Percentiles rank a stretch among this genome's conserved stretches.
These are phyloP conservation scores for Boletus reticuloceps DNA, from an alignment of 768 basidiomycete genomes.

Conservation along the genomic window DNA sequence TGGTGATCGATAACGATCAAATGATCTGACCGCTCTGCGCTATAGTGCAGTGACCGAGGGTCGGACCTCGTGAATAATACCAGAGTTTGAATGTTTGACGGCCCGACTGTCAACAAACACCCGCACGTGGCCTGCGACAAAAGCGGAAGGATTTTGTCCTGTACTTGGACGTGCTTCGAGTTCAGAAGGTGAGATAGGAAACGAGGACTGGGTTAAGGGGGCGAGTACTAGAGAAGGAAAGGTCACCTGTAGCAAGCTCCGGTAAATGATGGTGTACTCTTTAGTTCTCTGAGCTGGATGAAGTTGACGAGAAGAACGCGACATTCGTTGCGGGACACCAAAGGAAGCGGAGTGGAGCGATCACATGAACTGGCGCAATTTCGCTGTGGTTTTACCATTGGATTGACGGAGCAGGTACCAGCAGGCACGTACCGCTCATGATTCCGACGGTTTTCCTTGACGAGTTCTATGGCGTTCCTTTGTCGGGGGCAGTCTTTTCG, in stretches of 20 bases:
- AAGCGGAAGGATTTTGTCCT: constrained; percentile 43
- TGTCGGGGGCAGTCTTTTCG: background rate
- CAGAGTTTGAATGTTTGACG: constrained; percentile 45
- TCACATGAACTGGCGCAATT: constrained; percentile 28
- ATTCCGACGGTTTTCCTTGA: constrained; percentile 9
- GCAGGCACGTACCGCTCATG: constrained; percentile 33
- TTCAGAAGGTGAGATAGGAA: constrained; percentile 33
- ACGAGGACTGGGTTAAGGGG: background rate
- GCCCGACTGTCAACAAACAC: constrained; percentile 4
- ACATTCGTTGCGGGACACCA: constrained; percentile 63
- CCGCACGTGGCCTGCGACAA: constrained; percentile 25
- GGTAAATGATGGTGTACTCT: constrained; percentile 29
- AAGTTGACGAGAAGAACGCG: constrained; percentile 45
- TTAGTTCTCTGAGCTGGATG: constrained; percentile 38
- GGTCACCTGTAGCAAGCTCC: constrained; percentile 7
- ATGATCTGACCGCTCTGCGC: constrained; percentile 37
- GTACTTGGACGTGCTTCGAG: constrained; percentile 14
- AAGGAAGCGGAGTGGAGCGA: constrained; percentile 38
- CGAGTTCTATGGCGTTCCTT: background rate
- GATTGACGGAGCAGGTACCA: constrained; percentile 39
- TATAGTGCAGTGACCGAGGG: constrained; percentile 43
- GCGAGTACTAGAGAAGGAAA: background rate
- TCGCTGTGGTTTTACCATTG: constrained; percentile 31
- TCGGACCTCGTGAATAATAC: constrained; percentile 55
- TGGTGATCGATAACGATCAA: constrained; percentile 42